These are phyloP conservation scores for Pseudozyma tsukubaensis DNA, from an alignment of 1,284 basidiomycete species.

Conservation along the genomic window DNA sequence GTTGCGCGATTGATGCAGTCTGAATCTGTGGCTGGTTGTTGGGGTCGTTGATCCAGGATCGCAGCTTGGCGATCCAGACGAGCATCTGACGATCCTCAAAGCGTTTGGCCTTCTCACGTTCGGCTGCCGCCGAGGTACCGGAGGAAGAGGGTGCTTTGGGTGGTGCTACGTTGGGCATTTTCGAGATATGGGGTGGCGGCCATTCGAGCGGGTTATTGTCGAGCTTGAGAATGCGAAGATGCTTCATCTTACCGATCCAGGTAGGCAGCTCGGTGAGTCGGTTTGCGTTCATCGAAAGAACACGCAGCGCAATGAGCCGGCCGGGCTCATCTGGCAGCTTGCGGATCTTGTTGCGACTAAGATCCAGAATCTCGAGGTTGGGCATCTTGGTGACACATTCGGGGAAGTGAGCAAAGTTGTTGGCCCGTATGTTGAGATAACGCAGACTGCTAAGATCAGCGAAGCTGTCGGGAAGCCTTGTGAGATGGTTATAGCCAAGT, in stretches of 20 bases:
- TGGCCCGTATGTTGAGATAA: slow-evolving; percentile 93
- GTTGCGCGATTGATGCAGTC: not conserved
- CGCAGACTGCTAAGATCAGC: slow-evolving; percentile 80
- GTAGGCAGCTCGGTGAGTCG: slow-evolving; percentile 81
- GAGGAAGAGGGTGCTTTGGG: slow-evolving; percentile 31
- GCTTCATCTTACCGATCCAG: slow-evolving; percentile 80
- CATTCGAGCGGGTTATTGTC: slow-evolving; percentile 88
- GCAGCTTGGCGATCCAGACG: slow-evolving; percentile 56
- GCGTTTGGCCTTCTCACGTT: slow-evolving; percentile 43
- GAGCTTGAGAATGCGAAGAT: slow-evolving; percentile 83
- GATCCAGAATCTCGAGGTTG: slow-evolving; percentile 90
- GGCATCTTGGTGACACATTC: slow-evolving; percentile 78
- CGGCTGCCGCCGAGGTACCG: slow-evolving; percentile 65
- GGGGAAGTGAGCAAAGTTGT: slow-evolving; percentile 85
- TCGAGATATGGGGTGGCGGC: slow-evolving; percentile 73
- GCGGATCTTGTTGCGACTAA: slow-evolving; percentile 91
- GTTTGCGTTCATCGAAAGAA: slow-evolving; percentile 85
- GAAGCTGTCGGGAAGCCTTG: slow-evolving; percentile 83
- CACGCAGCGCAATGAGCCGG: slow-evolving; percentile 81
- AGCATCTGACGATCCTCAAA: slow-evolving; percentile 59
- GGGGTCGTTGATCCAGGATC: slow-evolving; percentile 55
- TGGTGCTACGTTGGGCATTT: slow-evolving; percentile 51
- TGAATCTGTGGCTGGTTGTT: slow-evolving; percentile 16
- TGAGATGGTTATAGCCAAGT: slow-evolving; percentile 84
- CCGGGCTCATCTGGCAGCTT: slow-evolving; percentile 83